These are phyloP conservation scores for Aspergillus olivimuriae DNA, from an alignment of 495 filamentous ascomycete genomes.

Conservation along the genomic window DNA sequence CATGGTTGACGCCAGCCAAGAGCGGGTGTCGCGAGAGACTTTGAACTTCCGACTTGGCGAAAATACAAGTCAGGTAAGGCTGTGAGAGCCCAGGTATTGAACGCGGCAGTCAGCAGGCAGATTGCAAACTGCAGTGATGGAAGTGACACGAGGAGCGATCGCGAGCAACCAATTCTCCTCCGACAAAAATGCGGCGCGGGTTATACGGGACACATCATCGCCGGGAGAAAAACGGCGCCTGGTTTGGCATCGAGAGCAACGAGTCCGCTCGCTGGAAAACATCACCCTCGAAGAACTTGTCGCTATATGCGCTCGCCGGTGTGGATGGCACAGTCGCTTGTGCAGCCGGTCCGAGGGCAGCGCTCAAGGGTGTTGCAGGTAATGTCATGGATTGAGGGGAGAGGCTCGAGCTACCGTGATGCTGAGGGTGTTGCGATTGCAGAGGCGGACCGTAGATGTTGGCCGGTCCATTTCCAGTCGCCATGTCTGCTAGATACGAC, in stretches of 20 bases:
- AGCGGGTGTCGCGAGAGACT: too few species aligned
- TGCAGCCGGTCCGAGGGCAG: conserved; percentile 79
- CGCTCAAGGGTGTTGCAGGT: conserved; percentile 69
- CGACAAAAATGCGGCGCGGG: not conserved
- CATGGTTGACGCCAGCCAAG: too few species aligned
- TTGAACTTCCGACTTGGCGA: not conserved
- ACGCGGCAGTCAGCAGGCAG: too few species aligned
- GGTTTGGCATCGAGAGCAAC: conserved; percentile 53
- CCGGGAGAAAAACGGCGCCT: conserved; percentile 35
- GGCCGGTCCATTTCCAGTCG: conserved; percentile 19
- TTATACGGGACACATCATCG: conserved; percentile 16
- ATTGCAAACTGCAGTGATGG: too few species aligned
- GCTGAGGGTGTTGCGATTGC: conserved; percentile 27
- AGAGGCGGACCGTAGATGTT: conserved; percentile 37
- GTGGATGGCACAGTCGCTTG: conserved; percentile 84
- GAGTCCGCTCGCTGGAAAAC: conserved; percentile 72
- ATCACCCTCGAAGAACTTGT: conserved; percentile 59
- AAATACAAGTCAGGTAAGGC: not conserved
- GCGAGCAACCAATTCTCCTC: not conserved
- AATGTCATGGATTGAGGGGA: conserved; percentile 39
- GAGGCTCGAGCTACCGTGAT: conserved; percentile 27
- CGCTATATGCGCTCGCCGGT: conserved; percentile 60
- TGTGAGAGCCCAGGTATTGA: not conserved
- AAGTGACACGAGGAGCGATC: not conserved
- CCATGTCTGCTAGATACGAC: conserved; percentile 48